These are phyloP conservation scores for Monoraphidium neglectum DNA, from an alignment of 139 green algal species.

Conservation along the genomic window DNA sequence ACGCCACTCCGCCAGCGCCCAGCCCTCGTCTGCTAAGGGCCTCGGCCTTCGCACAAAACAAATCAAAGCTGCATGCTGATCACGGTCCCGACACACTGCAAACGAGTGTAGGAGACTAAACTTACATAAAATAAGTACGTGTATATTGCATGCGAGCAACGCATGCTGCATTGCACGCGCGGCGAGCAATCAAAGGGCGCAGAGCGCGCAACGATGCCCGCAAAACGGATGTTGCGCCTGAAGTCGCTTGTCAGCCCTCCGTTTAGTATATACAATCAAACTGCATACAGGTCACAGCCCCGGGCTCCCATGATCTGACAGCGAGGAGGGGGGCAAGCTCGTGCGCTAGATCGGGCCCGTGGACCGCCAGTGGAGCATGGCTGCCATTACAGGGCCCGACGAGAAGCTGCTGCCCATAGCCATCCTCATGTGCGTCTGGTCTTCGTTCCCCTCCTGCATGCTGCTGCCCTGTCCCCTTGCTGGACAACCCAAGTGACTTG, in stretches of 20 bases:
- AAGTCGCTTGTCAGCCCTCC: background rate
- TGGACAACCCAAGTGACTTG: background rate
- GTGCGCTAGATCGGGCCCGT: background rate
- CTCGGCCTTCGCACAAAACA: too few relatives aligned
- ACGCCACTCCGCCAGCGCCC: too few relatives aligned
- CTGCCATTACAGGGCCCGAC: slow-evolving; percentile 19
- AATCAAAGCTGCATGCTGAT: too few relatives aligned
- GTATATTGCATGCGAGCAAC: too few relatives aligned
- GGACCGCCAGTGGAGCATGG: background rate
- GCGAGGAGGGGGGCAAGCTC: background rate
- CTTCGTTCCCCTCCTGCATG: background rate
- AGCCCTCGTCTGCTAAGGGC: too few relatives aligned
- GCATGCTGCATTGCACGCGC: too few relatives aligned
- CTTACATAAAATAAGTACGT: too few relatives aligned
- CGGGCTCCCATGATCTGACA: background rate
- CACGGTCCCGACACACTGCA: too few relatives aligned
- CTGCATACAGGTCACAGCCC: background rate
- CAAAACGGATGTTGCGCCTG: background rate
- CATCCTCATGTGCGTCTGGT: slow-evolving; percentile 77
- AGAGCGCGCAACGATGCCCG: background rate
- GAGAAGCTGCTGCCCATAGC: slow-evolving; percentile 85
- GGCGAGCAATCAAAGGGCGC: too few relatives aligned
- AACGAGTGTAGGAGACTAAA: too few relatives aligned
- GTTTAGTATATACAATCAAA: background rate
- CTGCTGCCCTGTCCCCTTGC: background rate